Base-by-base conservation (phyloP, 192 early-diverging fungal genomes). In the Umbelopsis sp. region DNA sequence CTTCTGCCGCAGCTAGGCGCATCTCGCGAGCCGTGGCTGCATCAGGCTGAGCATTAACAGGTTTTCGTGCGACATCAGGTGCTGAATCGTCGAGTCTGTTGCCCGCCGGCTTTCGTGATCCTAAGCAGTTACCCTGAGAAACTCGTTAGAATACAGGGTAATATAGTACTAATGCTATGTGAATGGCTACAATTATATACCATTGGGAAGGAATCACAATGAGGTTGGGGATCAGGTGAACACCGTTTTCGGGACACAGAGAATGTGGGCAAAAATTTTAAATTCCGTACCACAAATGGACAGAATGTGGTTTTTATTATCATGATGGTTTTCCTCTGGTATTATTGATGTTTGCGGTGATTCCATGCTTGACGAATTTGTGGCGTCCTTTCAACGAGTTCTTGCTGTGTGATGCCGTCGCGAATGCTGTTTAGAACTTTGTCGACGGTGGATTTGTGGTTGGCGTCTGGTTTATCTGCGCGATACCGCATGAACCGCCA, bases 401-500 rank as follows among this genome's bases (percentile, higher is more conserved):
- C 81, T 53, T 94, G 86, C 45, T 77, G 71, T 24, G 82, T 82
- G 11, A 97, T 80, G n/a, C 84, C 90, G 75, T 97, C 91, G 2
- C 71, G 29, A 45, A 97, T 95, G 77, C 92, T 93, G 38, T 84
- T 59, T 26, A 85, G 66, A 14, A 94, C 90, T 43, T 84, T 87
- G 9, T 80, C 50, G 25, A 95, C 82, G 0, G 87, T 85, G 0
- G 79, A 71, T 2, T 75, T 68, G 54, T 94, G 88, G 74, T 97
- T 96, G 6, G 82, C 91, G 32, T 88, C 81, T 0, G 71, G 70
- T 75, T 97, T 97, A 79, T 97, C 95, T 29, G 93, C 85, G 41
- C 94, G 88, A 74, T 90, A 90, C 24, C 91, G 82, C 87, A 92
- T 81, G 68, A 94, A 93, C 41, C 85, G 70, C 93, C 93, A 95